Evolutionary conservation across 225 moss, liverwort and hornwort species (phyloP).

Genomic region (Antitrichia curtipendula): DNA sequence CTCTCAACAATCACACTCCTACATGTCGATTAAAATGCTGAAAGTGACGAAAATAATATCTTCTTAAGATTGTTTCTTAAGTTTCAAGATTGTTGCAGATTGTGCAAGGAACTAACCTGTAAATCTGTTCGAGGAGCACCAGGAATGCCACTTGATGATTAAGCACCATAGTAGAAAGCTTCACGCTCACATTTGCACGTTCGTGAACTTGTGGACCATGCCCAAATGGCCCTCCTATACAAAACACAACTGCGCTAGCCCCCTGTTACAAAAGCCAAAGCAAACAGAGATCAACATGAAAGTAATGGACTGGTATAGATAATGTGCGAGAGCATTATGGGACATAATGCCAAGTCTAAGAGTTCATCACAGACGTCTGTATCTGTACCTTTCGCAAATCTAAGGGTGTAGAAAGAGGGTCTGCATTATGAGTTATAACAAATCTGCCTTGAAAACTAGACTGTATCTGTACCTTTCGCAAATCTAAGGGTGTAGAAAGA

Average conservation of each 20-base stretch:
- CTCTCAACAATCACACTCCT: neutral
- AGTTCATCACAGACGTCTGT: too few species aligned
- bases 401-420: too few species aligned
- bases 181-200: constrained; percentile 67
- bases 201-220: constrained; percentile 73
- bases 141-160: constrained; percentile 88
- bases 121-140: constrained; percentile 91
- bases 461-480: too few species aligned
- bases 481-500: too few species aligned
- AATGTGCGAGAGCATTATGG: too few species aligned
- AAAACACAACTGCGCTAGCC: constrained; percentile 73
- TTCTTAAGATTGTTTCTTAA: neutral
- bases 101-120: constrained; percentile 30
- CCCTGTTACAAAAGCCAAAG: constrained; percentile 27
- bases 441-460: too few species aligned
- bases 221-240: constrained; percentile 84
- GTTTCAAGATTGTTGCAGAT: neutral
- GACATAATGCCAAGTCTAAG: too few species aligned
- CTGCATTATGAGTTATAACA: too few species aligned
- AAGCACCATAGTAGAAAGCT: constrained; percentile 79
- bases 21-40: neutral
- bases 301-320: neutral
- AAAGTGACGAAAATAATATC: neutral
- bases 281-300: neutral
- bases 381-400: too few species aligned